Conservation (phyloP, 1,284 basidiomycete species). For the Marasmius sp. region DNA sequence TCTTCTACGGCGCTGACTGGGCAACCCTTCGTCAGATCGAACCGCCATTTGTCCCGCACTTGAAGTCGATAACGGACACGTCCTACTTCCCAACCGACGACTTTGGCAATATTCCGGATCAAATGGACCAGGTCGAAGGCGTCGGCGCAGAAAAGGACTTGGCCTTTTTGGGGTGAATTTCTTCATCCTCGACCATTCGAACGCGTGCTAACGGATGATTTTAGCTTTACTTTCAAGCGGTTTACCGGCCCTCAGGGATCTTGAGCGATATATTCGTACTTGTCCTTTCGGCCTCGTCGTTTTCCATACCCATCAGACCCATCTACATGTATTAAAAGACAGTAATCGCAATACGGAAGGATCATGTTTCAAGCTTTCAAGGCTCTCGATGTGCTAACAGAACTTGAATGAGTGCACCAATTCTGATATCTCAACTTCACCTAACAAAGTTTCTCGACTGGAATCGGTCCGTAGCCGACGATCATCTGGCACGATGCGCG, state of each 20-base stretch:
- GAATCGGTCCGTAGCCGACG: too few species aligned
- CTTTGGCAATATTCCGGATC: slow-evolving; percentile 80
- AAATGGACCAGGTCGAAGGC: slow-evolving; percentile 68
- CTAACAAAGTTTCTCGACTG: too few species aligned
- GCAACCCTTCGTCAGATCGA: slow-evolving; percentile 87
- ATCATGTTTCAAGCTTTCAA: not conserved
- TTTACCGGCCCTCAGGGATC: slow-evolving; percentile 46
- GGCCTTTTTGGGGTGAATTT: slow-evolving; percentile 84
- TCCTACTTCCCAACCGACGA: slow-evolving; percentile 98
- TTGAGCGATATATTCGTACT: not conserved
- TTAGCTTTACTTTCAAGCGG: slow-evolving; percentile 81
- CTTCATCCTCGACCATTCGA: not conserved
- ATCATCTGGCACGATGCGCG: too few species aligned
- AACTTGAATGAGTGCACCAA: too few species aligned
- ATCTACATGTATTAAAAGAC: not conserved
- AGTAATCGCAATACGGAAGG: slow-evolving; percentile 1
- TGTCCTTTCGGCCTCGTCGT: not conserved
- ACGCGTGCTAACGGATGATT: not conserved
- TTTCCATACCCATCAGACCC: not conserved
- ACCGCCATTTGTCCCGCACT: slow-evolving; percentile 92
- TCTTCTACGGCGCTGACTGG: slow-evolving; percentile 99
- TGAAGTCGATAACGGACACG: slow-evolving; percentile 92
- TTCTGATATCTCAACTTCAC: too few species aligned
- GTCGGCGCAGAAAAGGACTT: slow-evolving; percentile 84
- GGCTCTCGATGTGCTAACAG: too few species aligned